Evolutionary conservation across 331 rosid genomes (phyloP), one percentile per base, ranked within the genome.

Genomic region (Spiraea crenata): DNA sequence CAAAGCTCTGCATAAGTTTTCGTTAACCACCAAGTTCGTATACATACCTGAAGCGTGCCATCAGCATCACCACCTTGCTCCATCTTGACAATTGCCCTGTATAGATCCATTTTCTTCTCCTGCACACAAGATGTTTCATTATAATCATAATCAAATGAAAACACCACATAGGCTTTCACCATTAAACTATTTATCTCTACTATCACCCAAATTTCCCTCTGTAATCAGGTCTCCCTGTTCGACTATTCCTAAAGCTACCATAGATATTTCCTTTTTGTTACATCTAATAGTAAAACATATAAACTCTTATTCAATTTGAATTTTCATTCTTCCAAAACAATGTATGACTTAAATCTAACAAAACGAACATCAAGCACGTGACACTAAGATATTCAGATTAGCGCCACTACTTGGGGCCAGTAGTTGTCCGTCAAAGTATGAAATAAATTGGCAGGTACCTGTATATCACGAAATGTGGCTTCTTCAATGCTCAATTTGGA

Each of bases 91-190:
- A 91, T 84, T 54, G 96, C 88, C 73, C 86, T 86, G 77, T 95
- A 91, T 72, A 91, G 76, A 79, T 95, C 99, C 95, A 95, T 79
- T 86, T 95, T 95, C 84, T 81, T 95, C 92, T 86, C 97, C 97
- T 90, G 50, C 71, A 59, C 42, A 47, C 16, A 74, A 58, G 74
- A 77, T 47, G 51, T 31, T 31, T 15, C 5, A 47, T 7, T 3
- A 11, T 16, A 25, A 11, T 25, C 4, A 69, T 41, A 25, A 37
- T 12, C 51, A 13, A 59, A 20, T 12, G 62, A 42, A 69, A 4
- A 13, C 6, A 35, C 4, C 31, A 15, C 54, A 54, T 17, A 11
- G 41, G 73, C 50, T 20, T 40, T 41, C 52, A 20, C 54, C 51
- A 8, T 55, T 41, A 5, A 42, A 15, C 65, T 38, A 41, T 39